Evolutionary conservation across 2,329 filamentous ascomycete species (phyloP), one percentile per base, ranked within the genome.

Genomic region (Colletotrichum zoysiae): DNA sequence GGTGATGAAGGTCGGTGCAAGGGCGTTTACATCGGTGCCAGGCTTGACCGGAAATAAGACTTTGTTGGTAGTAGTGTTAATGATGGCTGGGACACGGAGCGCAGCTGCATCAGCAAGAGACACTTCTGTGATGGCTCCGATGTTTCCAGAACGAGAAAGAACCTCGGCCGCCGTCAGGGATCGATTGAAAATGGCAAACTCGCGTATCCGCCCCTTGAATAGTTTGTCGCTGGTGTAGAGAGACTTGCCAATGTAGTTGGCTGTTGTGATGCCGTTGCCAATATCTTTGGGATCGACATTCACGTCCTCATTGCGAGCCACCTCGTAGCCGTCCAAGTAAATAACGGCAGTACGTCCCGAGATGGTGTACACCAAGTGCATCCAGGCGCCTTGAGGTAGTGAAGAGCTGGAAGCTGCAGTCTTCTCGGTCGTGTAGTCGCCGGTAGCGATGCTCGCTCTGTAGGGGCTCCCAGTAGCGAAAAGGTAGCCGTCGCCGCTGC

Each of bases 281-380:
- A 77, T 74, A 33, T 48, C 64, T 33, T 56, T 58, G 1, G 76
- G 76, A 4, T 66, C 56, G 40, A 71, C 50, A 20, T 65, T 69
- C 30, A 71, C 65, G 12, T 67, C 51, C 23, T 73, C 61, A 18
- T 74, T 64, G 16, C 70, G 58, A 11, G 66, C 74, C 33, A 63
- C 62, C 48, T 71, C 70, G 40, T 82, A 81, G 65, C 81, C 79
- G 66, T 82, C 78, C 23, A 86, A 75, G 35, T 81, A 78, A 33
- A 79, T 73, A 7, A 77, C 76, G 46, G 71, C 53, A 3, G 73
- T 74, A 4, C 68, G 53, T 33, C 72, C 70, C n/a, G 59, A 46
- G 33, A 77, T 63, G 8, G 73, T 74, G 55, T 75, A 78, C 1
- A 73, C 66, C 26, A 78, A 48, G 46, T 74, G 72, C 44, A 73